Evolutionary conservation across 805 yeast genomes (phyloP), one percentile per base, ranked within the genome.

Genomic region (Starmerella gropengiesseri): DNA sequence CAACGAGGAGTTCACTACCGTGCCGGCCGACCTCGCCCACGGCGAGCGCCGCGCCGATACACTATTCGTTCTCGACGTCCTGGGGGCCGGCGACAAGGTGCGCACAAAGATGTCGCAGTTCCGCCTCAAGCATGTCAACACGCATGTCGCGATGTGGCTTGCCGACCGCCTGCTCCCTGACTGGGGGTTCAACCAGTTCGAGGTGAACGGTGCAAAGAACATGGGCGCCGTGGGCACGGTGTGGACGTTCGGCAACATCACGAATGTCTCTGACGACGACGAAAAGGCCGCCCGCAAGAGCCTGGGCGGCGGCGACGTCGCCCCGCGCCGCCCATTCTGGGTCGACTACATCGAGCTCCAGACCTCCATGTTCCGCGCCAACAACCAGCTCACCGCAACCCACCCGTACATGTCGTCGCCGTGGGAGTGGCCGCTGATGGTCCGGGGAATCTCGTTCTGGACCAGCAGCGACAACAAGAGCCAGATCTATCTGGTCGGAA

Each of bases 401-500:
- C 98, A 91, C 63, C 98, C 98, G 35, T 91, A 83, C 67, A 95
- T 96, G 8, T 85, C 96, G 4, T 78, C 76, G 49, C 98, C 98
- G 2, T 73, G 76, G 50, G 66, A 79, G 7, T 91, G 98, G 98
- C 98, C 98, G 16, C 69, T 83, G 49, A 73, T 91, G 43, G 61
- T 80, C 42, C 74, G 83, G 13, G 98, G 98, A 53, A 96, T 91
- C 30, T 85, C 96, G 1, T 91, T 89, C 70, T 91, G 97, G 96
- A 87, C 93, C 33, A 25, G 36, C 39, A 77, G 81, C 47, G 77
- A 71, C 7, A 40, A 40, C 41, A 72, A 70, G 48, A 68, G 69
- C 55, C 98, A 91, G 64, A 86, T 91, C 40, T 91, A 78, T 65
- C 83, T 89, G 63, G 70, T 81, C 43, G 98, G 97, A 48, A 91